Evolutionary conservation across 2,329 filamentous ascomycete genomes (phyloP), one percentile per base, ranked within the genome.

Genomic region (Calycina herbarum): DNA sequence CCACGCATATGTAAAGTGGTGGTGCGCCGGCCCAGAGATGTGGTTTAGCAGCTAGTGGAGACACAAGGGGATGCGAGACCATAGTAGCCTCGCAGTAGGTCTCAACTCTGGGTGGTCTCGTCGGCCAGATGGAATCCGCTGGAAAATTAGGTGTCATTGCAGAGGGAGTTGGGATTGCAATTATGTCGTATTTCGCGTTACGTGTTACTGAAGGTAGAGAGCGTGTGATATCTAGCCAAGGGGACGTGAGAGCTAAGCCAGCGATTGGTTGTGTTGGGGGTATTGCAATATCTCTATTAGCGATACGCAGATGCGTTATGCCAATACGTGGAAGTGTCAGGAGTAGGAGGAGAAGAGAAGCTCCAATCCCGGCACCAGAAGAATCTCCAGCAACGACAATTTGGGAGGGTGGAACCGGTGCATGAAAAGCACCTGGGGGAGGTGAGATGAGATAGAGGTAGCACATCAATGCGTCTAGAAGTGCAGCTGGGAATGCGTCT

Each of bases 111-210:
- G n/a, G 45, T 48, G 45, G 45, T 8, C 6, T 48, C 1, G 45
- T 6, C 1, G 45, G 45, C 45, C 45, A 48, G 0, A 48, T 48
- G 7, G n/a, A 20, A 24, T 48, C 45, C 5, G 45, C n/a, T 10
- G 45, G 45, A n/a, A 48, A 48, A 48, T 48, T 48, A 3, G 45
- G 45, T n/a, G 45, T 48, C 45, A 48, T 48, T n/a, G n/a, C n/a
- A n/a, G n/a, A n/a, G n/a, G n/a, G n/a, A n/a, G n/a, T n/a, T n/a
- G n/a, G n/a, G n/a, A n/a, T n/a, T 20, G 45, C 45, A 5, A 48
- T 48, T 20, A 48, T 48, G 7, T 48, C 45, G n/a, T 48, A 48
- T 48, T 20, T 7, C 1, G 45, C 45, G n/a, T 48, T 48, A 5
- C 45, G 45, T 10, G n/a, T 48, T 20, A 48, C 45, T 48, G 45